Evolutionary conservation across 2,329 filamentous ascomycete species (phyloP), one percentile per base, ranked within the genome.

Genomic region (Fusarium sp.): DNA sequence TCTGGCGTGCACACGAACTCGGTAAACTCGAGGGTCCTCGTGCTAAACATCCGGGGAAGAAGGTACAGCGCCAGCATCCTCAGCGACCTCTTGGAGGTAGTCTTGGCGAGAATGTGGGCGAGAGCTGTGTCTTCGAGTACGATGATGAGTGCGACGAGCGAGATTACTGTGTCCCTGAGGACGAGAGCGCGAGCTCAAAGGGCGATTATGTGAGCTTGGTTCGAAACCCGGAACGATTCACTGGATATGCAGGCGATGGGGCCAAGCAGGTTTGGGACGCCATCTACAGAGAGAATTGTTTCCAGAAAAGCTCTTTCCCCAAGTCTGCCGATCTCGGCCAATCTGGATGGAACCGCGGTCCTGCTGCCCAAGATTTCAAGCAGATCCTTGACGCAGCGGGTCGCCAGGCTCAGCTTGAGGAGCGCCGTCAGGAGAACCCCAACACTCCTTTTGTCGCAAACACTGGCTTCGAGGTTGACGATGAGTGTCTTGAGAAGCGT

Each of bases 221-320:
- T 54, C 92, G 94, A 80, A 99, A 99, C 79, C 95, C 95, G 2
- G 95, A 99, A 80, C 89, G 95, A 65, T 99, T 97, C 82, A 99
- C 96, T 0, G 96, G 96, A 53, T 99, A 98, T 79, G 89, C 92
- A 12, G 96, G 96, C 59, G 89, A 92, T 65, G 93, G 95, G 22
- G 90, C 95, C 44, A 90, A 92, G 78, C 94, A 97, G 83, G 94
- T 99, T 20, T 99, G 96, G 96, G 92, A 97, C 79, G 93, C 96
- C 62, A 94, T 99, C 66, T 99, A 99, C 83, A 89, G 94, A 57
- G 96, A 99, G 82, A 99, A 99, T 81, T 99, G 96, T 84, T 99
- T 99, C 85, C 88, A 90, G 76, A 88, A 86, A 80, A 87, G 87
- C 72, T 91, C 90, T 0, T 91, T 91, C 79, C 86, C 89, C 4